Conservation (phyloP, 2,329 filamentous ascomycete genomes). For the Fusarium napiforme region DNA sequence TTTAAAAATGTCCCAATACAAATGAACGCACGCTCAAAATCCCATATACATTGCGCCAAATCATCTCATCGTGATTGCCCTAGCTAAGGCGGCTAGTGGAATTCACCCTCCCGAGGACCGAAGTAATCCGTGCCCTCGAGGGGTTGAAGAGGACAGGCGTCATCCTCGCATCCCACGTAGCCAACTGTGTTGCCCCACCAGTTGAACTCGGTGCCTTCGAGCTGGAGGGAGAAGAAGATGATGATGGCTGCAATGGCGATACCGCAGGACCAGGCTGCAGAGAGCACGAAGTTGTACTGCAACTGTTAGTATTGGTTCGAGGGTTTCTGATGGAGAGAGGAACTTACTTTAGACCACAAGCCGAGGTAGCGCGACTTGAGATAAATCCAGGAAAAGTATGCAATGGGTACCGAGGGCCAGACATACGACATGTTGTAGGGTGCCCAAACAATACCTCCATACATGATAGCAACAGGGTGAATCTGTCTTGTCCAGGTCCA, state of each 20-base stretch:
- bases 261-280: conserved; percentile 61
- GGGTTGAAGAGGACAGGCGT: conserved; percentile 52
- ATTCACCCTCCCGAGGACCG: conserved; percentile 54
- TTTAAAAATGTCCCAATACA: conserved; percentile 38
- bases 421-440: conserved; percentile 64
- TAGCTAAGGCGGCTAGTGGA: conserved; percentile 32
- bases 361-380: conserved; percentile 60
- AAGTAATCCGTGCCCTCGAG: conserved; percentile 53
- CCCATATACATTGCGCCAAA: conserved; percentile 39
- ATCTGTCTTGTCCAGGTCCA: conserved; percentile 57
- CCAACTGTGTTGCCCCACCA: conserved; percentile 63
- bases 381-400: conserved; percentile 63
- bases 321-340: accelerated
- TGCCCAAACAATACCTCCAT: conserved; percentile 58
- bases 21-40: conserved; percentile 41
- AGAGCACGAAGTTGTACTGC: conserved; percentile 65
- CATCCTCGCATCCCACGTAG: conserved; percentile 55
- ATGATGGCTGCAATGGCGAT: conserved; percentile 63
- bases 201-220: conserved; percentile 53
- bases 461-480: conserved; percentile 61
- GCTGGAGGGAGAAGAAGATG: conserved; percentile 65
- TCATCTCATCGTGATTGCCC: conserved; percentile 32
- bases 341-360: conserved; percentile 62
- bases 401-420: conserved; percentile 63
- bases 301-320: neutral